Evolutionary conservation across 2,329 filamentous ascomycete genomes (phyloP).

Genomic region (Verticillium albo-atrum): DNA sequence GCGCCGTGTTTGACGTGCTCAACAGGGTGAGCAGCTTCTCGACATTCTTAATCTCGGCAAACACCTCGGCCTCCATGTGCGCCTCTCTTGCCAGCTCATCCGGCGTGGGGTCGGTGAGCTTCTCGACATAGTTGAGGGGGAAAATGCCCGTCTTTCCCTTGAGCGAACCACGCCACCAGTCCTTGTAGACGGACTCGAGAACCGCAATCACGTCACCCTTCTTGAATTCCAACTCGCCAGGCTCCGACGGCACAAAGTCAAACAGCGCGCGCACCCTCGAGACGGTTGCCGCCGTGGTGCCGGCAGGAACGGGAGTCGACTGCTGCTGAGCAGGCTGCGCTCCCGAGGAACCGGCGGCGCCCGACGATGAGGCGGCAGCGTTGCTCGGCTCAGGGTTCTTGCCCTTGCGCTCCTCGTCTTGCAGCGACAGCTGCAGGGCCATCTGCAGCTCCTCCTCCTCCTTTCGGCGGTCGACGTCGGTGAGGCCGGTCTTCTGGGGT

Average conservation of each 20-base stretch:
- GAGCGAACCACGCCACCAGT: slow-evolving; percentile 98
- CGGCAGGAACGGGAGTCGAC: slow-evolving; percentile 61
- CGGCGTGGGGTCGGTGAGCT: slow-evolving; percentile 87
- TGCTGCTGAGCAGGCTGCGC: slow-evolving; percentile 32
- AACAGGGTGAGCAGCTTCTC: slow-evolving; percentile 77
- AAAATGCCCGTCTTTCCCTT: slow-evolving; percentile 96
- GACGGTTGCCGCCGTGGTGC: slow-evolving; percentile 93
- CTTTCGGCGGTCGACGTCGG: slow-evolving; percentile 83
- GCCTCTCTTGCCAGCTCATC: slow-evolving; percentile 94
- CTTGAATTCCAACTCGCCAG: slow-evolving; percentile 91
- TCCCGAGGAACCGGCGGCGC: slow-evolving; percentile 22
- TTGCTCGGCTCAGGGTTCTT: slow-evolving; percentile 31
- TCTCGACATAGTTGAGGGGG: slow-evolving; percentile 97
- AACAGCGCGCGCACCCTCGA: slow-evolving; percentile 90
- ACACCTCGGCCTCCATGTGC: slow-evolving; percentile 79
- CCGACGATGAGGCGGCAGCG: slow-evolving; percentile 27
- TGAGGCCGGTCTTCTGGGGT: slow-evolving; percentile 88
- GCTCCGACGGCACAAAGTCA: slow-evolving; percentile 91
- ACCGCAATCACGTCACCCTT: slow-evolving; percentile 98
- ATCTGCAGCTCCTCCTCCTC: slow-evolving; percentile 98
- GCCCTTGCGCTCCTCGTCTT: slow-evolving; percentile 71
- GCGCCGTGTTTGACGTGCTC: slow-evolving; percentile 77
- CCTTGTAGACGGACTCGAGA: slow-evolving; percentile 95
- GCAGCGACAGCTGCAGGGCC: slow-evolving; percentile 86
- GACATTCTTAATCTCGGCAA: slow-evolving; percentile 60